phyloP scores from a whole-genome alignment of 2,329 filamentous ascomycete genomes.

The Graphiopsis chlorocephala region DNA sequence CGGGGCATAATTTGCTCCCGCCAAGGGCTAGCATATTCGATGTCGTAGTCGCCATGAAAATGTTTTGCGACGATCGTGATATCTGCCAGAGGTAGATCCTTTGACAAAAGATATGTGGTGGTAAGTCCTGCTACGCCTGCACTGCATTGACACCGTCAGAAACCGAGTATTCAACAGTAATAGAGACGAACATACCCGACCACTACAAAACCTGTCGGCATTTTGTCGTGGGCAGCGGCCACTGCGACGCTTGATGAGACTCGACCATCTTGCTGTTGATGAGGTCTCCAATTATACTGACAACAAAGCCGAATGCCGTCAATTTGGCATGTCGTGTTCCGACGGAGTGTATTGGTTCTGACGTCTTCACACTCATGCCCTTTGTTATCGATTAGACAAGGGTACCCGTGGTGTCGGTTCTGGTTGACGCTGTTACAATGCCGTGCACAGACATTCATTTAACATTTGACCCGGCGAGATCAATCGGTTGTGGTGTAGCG shows the following conservation, averaged over 20 bases:
- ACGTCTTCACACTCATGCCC: not conserved
- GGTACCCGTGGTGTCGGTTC: not conserved
- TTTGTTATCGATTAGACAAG: not conserved
- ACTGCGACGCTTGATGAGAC: not conserved
- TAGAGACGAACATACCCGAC: constrained; percentile 32
- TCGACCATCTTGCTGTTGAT: not conserved
- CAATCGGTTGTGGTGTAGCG: not conserved
- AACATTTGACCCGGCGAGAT: not conserved
- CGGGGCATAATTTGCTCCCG: constrained; percentile 74
- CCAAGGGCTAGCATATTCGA: constrained; percentile 83
- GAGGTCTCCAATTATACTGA: not conserved
- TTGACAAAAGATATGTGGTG: constrained; percentile 58
- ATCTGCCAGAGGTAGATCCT: constrained; percentile 43
- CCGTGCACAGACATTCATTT: not conserved
- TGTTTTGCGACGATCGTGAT: constrained; percentile 74
- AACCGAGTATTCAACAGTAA: not conserved
- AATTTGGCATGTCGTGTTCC: not conserved
- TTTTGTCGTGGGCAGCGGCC: not conserved
- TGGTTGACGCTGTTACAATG: not conserved
- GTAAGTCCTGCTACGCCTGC: constrained; percentile 63
- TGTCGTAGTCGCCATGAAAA: constrained; percentile 84
- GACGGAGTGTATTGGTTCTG: not conserved
- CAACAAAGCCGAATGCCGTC: not conserved
- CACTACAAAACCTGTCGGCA: not conserved
- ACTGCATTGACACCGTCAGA: constrained; percentile 23